These are phyloP conservation scores for Lactarius sanguifluus DNA, from an alignment of 768 basidiomycete species.

Conservation along the genomic window DNA sequence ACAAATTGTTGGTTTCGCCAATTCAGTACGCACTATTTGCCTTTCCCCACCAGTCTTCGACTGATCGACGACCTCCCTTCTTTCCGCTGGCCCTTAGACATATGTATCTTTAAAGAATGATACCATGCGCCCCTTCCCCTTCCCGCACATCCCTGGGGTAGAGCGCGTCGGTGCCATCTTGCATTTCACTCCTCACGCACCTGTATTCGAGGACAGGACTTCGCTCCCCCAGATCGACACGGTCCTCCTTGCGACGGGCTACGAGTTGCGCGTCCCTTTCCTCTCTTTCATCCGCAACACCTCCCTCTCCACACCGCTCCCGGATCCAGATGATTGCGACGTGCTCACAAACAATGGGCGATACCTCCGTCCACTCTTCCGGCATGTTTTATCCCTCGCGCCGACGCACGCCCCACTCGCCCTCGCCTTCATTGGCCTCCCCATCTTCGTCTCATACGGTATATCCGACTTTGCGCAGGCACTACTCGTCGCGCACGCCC, in stretches of 20 bases:
- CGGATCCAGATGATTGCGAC: constrained; percentile 13
- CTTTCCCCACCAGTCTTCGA: constrained; percentile 33
- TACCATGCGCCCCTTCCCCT: constrained; percentile 11
- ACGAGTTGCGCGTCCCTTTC: constrained; percentile 56
- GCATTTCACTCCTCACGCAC: constrained; percentile 30
- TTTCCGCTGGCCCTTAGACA: constrained; percentile 23
- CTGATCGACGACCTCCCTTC: neutral
- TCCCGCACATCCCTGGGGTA: constrained; percentile 1
- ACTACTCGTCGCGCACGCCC: constrained; percentile 46
- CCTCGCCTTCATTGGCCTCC: constrained; percentile 56
- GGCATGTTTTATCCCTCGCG: constrained; percentile 54
- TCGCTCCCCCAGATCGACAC: neutral
- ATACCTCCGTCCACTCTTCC: constrained; percentile 56
- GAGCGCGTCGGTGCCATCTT: neutral
- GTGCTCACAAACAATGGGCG: constrained; percentile 49
- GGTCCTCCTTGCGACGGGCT: constrained; percentile 56
- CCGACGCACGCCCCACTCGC: constrained; percentile 48
- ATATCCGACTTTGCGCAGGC: constrained; percentile 53
- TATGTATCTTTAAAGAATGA: neutral
- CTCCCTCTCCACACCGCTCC: constrained; percentile 9
- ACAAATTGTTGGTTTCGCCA: constrained; percentile 49
- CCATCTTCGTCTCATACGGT: constrained; percentile 47
- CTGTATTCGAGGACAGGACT: constrained; percentile 41
- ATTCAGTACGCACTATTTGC: constrained; percentile 41
- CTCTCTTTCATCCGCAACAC: constrained; percentile 33